Percentiles rank a stretch among this genome's conserved stretches.
Conservation (phyloP, 2,329 filamentous ascomycete species). For the Phyllosticta citriasiana region DNA sequence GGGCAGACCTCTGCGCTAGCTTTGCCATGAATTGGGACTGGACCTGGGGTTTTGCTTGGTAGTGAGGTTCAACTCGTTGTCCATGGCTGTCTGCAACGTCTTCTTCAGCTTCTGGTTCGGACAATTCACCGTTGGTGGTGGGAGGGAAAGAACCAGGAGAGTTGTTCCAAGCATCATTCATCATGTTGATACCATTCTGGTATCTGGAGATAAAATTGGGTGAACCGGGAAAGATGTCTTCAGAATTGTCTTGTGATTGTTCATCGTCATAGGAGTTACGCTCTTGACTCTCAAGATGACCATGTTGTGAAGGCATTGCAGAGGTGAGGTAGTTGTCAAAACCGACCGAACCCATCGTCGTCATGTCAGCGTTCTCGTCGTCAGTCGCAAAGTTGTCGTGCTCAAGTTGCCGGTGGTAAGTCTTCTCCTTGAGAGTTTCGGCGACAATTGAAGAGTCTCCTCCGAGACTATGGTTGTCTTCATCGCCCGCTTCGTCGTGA, state of each 20-base stretch:
- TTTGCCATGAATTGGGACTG: neutral
- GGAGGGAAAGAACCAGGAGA: neutral
- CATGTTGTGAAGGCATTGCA: neutral
- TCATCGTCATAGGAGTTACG: neutral
- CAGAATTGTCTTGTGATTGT: neutral
- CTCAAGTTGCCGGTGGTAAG: neutral
- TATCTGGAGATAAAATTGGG: neutral
- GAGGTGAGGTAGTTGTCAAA: neutral
- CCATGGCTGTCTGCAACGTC: neutral
- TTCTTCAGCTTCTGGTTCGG: neutral
- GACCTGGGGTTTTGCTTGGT: neutral
- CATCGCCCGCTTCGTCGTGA: neutral
- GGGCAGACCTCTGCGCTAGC: neutral
- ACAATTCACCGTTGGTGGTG: neutral
- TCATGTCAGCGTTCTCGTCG: constrained; percentile 3
- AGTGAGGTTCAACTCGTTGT: neutral
- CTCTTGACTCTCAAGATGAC: neutral
- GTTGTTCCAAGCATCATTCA: neutral
- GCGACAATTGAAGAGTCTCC: neutral
- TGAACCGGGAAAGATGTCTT: neutral
- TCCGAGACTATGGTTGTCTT: neutral
- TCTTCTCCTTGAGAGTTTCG: neutral
- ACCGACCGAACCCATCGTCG: neutral
- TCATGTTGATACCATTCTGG: neutral
- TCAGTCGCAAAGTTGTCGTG: constrained; percentile 4